A percentile compares a stretch with the other conserved stretches of the same genome.
phyloP scores from a whole-genome alignment of 1,284 basidiomycete genomes.

The Singerocomus inundabilis region DNA sequence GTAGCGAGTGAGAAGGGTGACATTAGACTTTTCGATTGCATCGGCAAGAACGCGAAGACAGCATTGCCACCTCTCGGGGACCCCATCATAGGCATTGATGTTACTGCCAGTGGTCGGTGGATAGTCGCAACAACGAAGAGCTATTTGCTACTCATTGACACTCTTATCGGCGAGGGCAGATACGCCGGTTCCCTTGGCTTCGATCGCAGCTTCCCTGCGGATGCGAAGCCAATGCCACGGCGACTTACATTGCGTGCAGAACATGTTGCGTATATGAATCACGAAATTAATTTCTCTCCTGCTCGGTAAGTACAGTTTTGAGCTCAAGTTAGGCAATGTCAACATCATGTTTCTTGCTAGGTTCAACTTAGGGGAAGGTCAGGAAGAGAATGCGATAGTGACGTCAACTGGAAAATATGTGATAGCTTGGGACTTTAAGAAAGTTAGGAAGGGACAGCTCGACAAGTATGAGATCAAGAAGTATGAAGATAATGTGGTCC shows the following conservation, averaged over 20 bases:
- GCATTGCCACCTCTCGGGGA: constrained; percentile 95
- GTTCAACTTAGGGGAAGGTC: constrained; percentile 88
- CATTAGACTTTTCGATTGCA: constrained; percentile 91
- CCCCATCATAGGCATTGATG: constrained; percentile 93
- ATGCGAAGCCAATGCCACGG: constrained; percentile 88
- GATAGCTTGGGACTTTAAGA: constrained; percentile 94
- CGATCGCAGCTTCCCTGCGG: constrained; percentile 93
- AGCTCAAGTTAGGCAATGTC: background rate
- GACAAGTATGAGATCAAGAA: constrained; percentile 97
- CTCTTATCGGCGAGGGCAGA: constrained; percentile 88
- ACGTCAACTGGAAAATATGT: constrained; percentile 96
- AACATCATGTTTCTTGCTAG: constrained; percentile 40
- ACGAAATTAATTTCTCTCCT: constrained; percentile 86
- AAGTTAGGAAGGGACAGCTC: constrained; percentile 88
- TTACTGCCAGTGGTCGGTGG: constrained; percentile 92
- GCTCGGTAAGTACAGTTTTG: constrained; percentile 59
- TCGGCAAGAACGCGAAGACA: constrained; percentile 99
- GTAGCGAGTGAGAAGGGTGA: constrained; percentile 97
- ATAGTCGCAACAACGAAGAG: constrained; percentile 96
- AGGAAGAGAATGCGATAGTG: constrained; percentile 93
- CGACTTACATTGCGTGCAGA: constrained; percentile 88
- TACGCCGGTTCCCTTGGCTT: constrained; percentile 89
- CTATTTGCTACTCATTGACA: constrained; percentile 94
- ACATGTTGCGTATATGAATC: constrained; percentile 94
- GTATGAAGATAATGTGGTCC: constrained; percentile 92